Conservation (phyloP, 441 rosid species). For the Syzygium syzygioides region DNA sequence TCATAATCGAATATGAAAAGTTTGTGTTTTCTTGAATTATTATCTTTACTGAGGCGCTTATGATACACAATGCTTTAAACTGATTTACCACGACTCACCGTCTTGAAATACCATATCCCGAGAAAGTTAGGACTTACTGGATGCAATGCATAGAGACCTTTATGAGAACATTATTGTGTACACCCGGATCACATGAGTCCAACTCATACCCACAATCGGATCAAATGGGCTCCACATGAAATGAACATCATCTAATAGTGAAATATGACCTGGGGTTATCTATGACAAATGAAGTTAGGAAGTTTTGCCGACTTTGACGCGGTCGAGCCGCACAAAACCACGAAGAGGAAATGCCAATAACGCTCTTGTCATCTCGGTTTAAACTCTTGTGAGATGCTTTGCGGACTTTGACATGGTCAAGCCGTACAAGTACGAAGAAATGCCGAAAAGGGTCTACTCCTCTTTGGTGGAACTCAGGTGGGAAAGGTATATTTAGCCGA, state of each 20-base stretch:
- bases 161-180: rapidly evolving
- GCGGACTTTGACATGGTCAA: background rate
- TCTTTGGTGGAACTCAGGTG: background rate
- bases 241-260: rapidly evolving
- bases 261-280: too few relatives aligned
- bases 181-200: rapidly evolving
- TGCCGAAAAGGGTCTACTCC: background rate
- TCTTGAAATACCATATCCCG: rapidly evolving
- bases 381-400: background rate
- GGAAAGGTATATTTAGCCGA: background rate
- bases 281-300: rapidly evolving
- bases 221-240: background rate
- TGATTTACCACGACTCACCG: rapidly evolving
- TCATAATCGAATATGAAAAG: background rate
- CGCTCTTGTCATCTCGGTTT: background rate
- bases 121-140: rapidly evolving
- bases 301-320: background rate
- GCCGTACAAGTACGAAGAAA: background rate
- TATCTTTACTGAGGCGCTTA: background rate
- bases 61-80: background rate
- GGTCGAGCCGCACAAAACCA: rapidly evolving
- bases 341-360: background rate
- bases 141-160: background rate
- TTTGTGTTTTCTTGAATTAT: background rate
- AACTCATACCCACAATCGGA: background rate